Percentiles rank a stretch among this genome's conserved stretches.
Evolutionary conservation across 257 asterid genomes (phyloP).

Genomic region (Penstemon eatonii): DNA sequence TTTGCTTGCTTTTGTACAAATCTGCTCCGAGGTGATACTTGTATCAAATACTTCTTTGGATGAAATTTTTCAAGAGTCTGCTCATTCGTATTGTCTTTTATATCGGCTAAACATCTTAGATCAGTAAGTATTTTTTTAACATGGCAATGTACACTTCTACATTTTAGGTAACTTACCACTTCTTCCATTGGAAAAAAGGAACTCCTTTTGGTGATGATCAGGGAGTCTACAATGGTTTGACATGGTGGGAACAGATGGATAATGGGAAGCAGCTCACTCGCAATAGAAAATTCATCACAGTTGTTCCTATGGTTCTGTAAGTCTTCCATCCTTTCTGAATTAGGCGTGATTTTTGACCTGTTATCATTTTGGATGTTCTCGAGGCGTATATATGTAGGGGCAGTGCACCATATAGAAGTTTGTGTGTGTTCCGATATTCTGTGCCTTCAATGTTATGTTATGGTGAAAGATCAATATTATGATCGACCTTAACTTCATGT

Average conservation of each 20-base stretch:
- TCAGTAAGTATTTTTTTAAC: constrained; percentile 10
- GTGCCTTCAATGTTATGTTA: not conserved
- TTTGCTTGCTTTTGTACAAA: too few relatives aligned
- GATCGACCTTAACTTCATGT: not conserved
- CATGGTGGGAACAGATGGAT: constrained; percentile 78
- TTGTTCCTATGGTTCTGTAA: constrained; percentile 68
- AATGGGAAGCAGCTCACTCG: constrained; percentile 66
- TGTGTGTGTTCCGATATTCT: not conserved
- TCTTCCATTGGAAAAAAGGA: constrained; percentile 72
- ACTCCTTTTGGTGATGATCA: constrained; percentile 74
- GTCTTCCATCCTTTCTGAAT: constrained; percentile 20
- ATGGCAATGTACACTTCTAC: constrained; percentile 4
- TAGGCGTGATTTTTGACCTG: not conserved
- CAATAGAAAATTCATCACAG: constrained; percentile 61
- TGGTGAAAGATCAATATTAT: not conserved
- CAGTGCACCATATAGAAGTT: not conserved
- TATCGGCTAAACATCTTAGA: not conserved
- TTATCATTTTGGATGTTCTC: not conserved
- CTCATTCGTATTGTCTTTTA: not conserved
- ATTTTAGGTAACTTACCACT: constrained; percentile 56
- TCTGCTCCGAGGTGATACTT: not conserved
- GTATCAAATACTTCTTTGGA: not conserved
- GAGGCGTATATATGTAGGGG: not conserved
- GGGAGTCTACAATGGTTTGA: constrained; percentile 61
- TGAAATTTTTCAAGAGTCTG: not conserved